Evolutionary conservation across 805 yeast species (phyloP).

Genomic region (Lipomyces spencermartinsiae): DNA sequence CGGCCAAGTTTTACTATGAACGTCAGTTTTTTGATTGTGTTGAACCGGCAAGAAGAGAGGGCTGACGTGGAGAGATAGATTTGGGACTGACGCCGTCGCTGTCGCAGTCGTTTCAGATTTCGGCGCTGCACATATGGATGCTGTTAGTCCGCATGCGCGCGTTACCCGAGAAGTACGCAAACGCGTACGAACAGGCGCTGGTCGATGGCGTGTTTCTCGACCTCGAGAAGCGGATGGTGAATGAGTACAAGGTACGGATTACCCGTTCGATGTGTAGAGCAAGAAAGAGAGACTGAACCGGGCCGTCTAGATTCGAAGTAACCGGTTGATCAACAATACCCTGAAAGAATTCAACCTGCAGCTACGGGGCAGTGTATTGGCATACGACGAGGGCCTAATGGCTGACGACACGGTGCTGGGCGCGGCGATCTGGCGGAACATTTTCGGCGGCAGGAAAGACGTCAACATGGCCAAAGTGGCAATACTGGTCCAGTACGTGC

Average conservation of each 20-base stretch:
- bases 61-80: constrained; percentile 46
- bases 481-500: constrained; percentile 85
- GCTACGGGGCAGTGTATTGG: constrained; percentile 83
- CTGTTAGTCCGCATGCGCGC: constrained; percentile 94
- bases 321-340: constrained; percentile 81
- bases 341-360: constrained; percentile 90
- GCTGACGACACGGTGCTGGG: constrained; percentile 62
- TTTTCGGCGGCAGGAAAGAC: constrained; percentile 77
- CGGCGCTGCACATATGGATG: constrained; percentile 91
- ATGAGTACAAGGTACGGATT: constrained; percentile 67
- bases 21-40: constrained; percentile 12
- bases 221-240: constrained; percentile 82
- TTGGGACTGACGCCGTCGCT: constrained; percentile 83
- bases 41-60: no score
- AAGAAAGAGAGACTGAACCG: neutral
- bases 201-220: constrained; percentile 89
- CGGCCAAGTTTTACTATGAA: constrained; percentile 85
- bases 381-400: constrained; percentile 91
- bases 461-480: constrained; percentile 84
- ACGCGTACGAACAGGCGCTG: constrained; percentile 87
- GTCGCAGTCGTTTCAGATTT: constrained; percentile 95
- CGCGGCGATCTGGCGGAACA: constrained; percentile 58
- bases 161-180: constrained; percentile 87
- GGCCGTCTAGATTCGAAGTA: constrained; percentile 60
- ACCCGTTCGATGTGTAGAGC: no score